Evolutionary conservation across 2,329 filamentous ascomycete genomes (phyloP), one percentile per base, ranked within the genome.

Genomic region (Aspergillus sp.): DNA sequence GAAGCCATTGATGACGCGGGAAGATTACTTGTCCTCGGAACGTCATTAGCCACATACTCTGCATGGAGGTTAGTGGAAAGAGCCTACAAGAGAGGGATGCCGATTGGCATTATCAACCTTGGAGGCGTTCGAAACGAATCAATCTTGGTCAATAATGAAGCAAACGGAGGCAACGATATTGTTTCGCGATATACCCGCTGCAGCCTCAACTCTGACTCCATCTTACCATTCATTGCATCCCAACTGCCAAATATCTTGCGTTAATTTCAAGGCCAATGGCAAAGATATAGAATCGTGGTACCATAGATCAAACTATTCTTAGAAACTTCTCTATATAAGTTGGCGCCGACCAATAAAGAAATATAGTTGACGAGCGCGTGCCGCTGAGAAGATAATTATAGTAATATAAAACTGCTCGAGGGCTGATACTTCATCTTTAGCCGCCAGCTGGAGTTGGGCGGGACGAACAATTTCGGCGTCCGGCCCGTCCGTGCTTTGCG

Each of bases 41-140:
- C 91, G 37, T 96, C 91, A 60, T 82, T 98, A 48, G 95, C 95
- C 5, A 98, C 95, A 0, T 98, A 96, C 73, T 96, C 92, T 11
- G 95, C 95, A 0, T 99, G 92, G 92, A 82, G 93, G 57, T 75
- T 99, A 54, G 91, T 89, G 2, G 93, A 92, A 77, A 81, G 88
- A 58, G 95, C 93, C 30, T 88, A 89, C 65, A 90, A 95, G 66
- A 83, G 87, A 61, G 87, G 87, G 1, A 93, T 96, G 85, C 88
- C 91, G 15, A 89, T 98, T 70, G 93, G 88, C 0, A 87, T 97
- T 42, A 78, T 97, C 58, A 98, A 96, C 68, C 82, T 97, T 58
- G 79, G 79, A 30, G 79, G 79, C 5, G 76, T 80, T 6, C 67
- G 79, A 24, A 80, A 80, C 46, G 79, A 81, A 61, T 68, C 73